A percentile compares a stretch with the other conserved stretches of the same genome.
Evolutionary conservation across 2,329 filamentous ascomycete species (phyloP).

Genomic region (Metarhizium anisopliae): DNA sequence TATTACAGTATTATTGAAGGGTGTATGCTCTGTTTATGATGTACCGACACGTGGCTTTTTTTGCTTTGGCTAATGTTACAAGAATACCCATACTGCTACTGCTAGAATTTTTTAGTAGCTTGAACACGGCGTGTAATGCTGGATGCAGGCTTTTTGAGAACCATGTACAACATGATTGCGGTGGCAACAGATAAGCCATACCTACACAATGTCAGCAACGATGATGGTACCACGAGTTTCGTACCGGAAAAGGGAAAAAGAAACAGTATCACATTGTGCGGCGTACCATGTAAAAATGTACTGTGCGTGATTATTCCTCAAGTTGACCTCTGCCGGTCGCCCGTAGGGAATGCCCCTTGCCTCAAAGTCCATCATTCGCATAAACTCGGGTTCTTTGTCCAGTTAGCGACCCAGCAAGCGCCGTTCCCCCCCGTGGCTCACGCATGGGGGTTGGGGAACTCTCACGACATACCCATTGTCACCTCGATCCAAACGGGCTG

Average conservation of each 20-base stretch:
- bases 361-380: slow-evolving; percentile 67
- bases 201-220: slow-evolving; percentile 39
- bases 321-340: slow-evolving; percentile 76
- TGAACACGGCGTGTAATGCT: slow-evolving; percentile 65
- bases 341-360: slow-evolving; percentile 83
- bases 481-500: slow-evolving; percentile 93
- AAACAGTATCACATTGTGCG: no score
- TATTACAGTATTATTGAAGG: background rate
- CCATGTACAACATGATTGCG: slow-evolving; percentile 92
- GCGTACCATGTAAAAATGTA: slow-evolving; percentile 97
- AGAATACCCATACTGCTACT: slow-evolving; percentile 7
- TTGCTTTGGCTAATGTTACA: slow-evolving; percentile 5
- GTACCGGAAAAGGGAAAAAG: no score
- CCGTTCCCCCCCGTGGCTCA: background rate
- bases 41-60: background rate
- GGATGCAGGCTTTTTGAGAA: slow-evolving; percentile 76
- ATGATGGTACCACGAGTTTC: background rate
- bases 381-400: slow-evolving; percentile 63
- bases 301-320: slow-evolving; percentile 94
- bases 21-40: background rate
- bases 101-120: slow-evolving; percentile 65
- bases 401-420: background rate
- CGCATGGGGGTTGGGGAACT: no score
- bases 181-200: slow-evolving; percentile 80
- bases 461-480: slow-evolving; percentile 64